A percentile compares a stretch with the other conserved stretches of the same genome.
Conservation (phyloP, 352 stramenopile species). For the Phytophthora litchii region DNA sequence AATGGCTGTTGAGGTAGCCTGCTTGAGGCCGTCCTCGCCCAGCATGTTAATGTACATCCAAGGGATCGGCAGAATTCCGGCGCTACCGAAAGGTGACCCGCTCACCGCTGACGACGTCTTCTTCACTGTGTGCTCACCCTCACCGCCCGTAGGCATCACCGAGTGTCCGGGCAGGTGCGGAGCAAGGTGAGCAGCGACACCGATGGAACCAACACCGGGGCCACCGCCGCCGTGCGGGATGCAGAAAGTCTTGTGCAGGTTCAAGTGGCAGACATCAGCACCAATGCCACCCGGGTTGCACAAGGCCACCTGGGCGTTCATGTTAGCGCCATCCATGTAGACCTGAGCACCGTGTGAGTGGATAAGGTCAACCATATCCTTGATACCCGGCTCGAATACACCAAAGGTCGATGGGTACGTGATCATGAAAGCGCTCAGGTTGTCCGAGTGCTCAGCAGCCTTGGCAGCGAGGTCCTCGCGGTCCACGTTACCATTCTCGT, state of each 20-base stretch:
- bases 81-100: slow-evolving; percentile 96
- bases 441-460: slow-evolving; percentile 95
- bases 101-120: slow-evolving; percentile 91
- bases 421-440: slow-evolving; percentile 98
- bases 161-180: slow-evolving; percentile 96
- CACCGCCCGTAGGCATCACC: slow-evolving; percentile 81
- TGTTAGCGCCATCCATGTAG: slow-evolving; percentile 99
- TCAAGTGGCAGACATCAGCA: slow-evolving; percentile 98
- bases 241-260: slow-evolving; percentile 99
- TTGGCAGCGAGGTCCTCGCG: slow-evolving; percentile 95
- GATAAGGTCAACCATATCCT: slow-evolving; percentile 96
- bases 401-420: slow-evolving; percentile 99
- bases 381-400: slow-evolving; percentile 98
- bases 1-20: slow-evolving; percentile 95
- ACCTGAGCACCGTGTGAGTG: slow-evolving; percentile 98
- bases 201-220: slow-evolving; percentile 92
- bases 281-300: slow-evolving; percentile 97
- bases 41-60: slow-evolving; percentile 99
- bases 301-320: slow-evolving; percentile 99
- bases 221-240: slow-evolving; percentile 99
- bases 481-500: slow-evolving; percentile 97
- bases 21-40: slow-evolving; percentile 94
- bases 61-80: slow-evolving; percentile 98
- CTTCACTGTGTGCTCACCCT: slow-evolving; percentile 71
- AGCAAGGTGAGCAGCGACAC: slow-evolving; percentile 94